Conservation (phyloP, 495 filamentous ascomycete species). For the Penicillium manginii region DNA sequence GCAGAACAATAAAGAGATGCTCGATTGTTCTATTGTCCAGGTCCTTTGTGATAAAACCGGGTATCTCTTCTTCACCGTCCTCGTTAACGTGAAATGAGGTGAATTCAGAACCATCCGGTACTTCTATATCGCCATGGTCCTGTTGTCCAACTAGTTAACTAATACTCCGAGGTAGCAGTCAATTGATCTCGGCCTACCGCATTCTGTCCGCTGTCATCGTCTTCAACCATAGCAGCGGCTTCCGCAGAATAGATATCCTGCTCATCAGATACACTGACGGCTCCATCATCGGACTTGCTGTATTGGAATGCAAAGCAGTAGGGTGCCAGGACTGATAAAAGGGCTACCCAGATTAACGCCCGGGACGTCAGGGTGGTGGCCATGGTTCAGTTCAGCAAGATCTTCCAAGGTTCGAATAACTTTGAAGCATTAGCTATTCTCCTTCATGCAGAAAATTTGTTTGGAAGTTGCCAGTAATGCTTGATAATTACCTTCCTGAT, state of each 20-base stretch:
- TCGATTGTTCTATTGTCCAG: conserved; percentile 14
- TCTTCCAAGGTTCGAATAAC: neutral
- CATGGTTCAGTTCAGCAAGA: conserved; percentile 13
- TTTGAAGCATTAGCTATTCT: no score
- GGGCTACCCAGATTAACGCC: conserved; percentile 12
- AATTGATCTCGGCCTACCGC: conserved; percentile 6
- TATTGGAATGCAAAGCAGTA: conserved; percentile 17
- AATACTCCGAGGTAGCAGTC: neutral
- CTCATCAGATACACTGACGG: conserved; percentile 9
- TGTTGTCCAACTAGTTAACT: conserved; percentile 16
- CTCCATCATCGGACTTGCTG: conserved; percentile 11
- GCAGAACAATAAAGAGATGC: conserved; percentile 23
- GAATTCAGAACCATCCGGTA: conserved; percentile 20
- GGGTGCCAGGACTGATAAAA: conserved; percentile 13
- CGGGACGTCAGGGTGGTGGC: conserved; percentile 10
- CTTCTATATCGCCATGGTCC: conserved; percentile 21
- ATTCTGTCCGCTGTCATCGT: conserved; percentile 13
- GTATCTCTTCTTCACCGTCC: conserved; percentile 16
- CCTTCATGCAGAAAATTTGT: no score
- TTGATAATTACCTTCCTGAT: neutral
- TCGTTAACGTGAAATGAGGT: conserved; percentile 19
- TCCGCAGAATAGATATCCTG: conserved; percentile 22
- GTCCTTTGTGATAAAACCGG: conserved; percentile 18
- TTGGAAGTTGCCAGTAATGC: neutral
- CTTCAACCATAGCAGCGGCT: conserved; percentile 8